phyloP scores from a whole-genome alignment of 495 filamentous ascomycete species.

The Mytilinidion resinicola region DNA sequence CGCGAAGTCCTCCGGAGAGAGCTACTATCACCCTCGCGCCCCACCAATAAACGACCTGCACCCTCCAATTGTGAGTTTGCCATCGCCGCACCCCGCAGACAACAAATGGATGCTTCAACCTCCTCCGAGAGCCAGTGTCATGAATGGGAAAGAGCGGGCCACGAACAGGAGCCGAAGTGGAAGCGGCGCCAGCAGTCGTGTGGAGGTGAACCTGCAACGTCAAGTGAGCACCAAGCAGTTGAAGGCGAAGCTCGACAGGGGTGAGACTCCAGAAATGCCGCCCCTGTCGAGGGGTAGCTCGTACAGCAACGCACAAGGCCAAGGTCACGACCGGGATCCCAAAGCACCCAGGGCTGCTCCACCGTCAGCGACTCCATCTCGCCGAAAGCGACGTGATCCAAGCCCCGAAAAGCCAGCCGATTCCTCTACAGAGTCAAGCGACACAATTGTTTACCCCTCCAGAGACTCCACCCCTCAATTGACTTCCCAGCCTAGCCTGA shows the following conservation, averaged over 20 bases:
- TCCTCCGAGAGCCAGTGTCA: constrained; percentile 73
- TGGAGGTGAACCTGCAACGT: constrained; percentile 33
- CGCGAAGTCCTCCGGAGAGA: constrained; percentile 37
- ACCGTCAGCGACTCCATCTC: constrained; percentile 11
- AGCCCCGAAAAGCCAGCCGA: not conserved
- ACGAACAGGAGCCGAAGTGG: constrained; percentile 45
- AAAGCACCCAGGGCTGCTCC: constrained; percentile 14
- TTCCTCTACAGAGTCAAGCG: constrained; percentile 21
- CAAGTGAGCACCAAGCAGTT: constrained; percentile 37
- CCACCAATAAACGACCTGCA: constrained; percentile 82
- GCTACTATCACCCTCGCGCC: constrained; percentile 55
- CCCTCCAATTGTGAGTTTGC: constrained; percentile 75
- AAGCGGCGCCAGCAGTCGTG: constrained; percentile 40
- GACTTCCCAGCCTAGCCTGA: not conserved
- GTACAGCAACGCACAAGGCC: constrained; percentile 14
- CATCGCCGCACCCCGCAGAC: constrained; percentile 57
- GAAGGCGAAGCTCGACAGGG: constrained; percentile 31
- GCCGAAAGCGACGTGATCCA: constrained; percentile 20
- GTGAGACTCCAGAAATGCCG: constrained; percentile 31
- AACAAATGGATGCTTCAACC: constrained; percentile 89
- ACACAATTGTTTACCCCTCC: constrained; percentile 10
- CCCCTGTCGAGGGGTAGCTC: constrained; percentile 26
- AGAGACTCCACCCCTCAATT: not conserved
- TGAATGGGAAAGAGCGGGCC: constrained; percentile 70
- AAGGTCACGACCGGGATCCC: constrained; percentile 27